Evolutionary conservation across 2,329 filamentous ascomycete genomes (phyloP), one percentile per base, ranked within the genome.

Genomic region (Aspergillus cejpii): DNA sequence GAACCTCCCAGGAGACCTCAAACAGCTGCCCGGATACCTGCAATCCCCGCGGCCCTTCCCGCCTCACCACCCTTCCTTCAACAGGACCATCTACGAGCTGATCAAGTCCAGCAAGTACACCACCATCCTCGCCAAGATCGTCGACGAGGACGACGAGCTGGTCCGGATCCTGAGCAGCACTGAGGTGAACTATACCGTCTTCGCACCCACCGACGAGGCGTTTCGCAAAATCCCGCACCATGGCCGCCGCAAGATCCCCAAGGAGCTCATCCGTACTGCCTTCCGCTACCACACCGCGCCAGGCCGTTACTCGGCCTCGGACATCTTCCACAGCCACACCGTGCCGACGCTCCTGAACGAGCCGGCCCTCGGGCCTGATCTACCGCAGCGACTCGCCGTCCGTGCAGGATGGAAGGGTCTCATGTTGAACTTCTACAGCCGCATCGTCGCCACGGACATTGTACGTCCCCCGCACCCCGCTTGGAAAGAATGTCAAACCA

Each of bases 11-110:
- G 33, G 43, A 11, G 47, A 47, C 14, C 41, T 41, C 39, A 39
- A 44, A 31, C 24, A 26, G 41, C 1, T 31, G 41, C 17, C 48
- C 33, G 12, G 28, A 23, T 11, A 42, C n/a, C 33, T 39, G 2
- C 44, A 33, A 1, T 21, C 41, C 11, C 39, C 23, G 19, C 43
- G 24, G 11, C 21, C 36, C 20, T 11, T 34, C 20, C 41, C 39
- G 14, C 55, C 56, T 37, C 59, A 69, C 46, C 64, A 73, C 51
- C 64, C 62, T 39, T 69, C 39, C 6, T 72, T 78, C 5, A 84
- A 88, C 60, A 69, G 76, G 60, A 94, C 88, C 15, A 78, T 94
- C 36, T 94, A 90, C 67, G 74, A 94, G 65, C 70, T 90, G 48
- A 87, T 95, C 64, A 72, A 78, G n/a, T 71, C 77, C 57, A 84